phyloP scores from a whole-genome alignment of 257 asterid species.

The Prunella vulgaris region DNA sequence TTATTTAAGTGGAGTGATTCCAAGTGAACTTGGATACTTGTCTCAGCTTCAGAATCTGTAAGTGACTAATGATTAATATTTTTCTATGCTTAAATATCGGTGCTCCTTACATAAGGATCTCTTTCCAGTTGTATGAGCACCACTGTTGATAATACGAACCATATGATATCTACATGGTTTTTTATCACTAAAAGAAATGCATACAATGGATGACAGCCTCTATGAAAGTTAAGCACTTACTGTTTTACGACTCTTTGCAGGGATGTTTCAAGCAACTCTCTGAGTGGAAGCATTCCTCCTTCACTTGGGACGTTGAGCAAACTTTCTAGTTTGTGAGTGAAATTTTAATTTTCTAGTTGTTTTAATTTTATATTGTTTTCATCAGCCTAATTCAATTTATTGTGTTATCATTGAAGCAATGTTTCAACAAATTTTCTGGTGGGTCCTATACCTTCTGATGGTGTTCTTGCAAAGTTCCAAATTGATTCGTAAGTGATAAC shows the following conservation, averaged over 20 bases:
- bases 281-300: conserved; percentile 73
- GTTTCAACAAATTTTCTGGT: conserved; percentile 79
- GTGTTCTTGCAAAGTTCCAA: conserved; percentile 53
- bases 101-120: background rate
- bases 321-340: conserved; percentile 62
- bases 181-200: conserved; percentile 6
- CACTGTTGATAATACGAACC: conserved; percentile 3
- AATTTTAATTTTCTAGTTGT: background rate
- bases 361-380: conserved; percentile 16
- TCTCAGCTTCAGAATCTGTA: conserved; percentile 64
- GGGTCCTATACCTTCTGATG: conserved; percentile 75
- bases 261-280: conserved; percentile 87
- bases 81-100: background rate
- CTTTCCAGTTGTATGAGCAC: background rate
- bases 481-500: conserved; percentile 60
- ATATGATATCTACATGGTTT: conserved; percentile 11
- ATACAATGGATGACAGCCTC: conserved; percentile 9
- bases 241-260: conserved; percentile 36
- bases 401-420: conserved; percentile 50
- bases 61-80: conserved; percentile 26
- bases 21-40: conserved; percentile 67
- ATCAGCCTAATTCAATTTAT: conserved; percentile 20
- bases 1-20: conserved; percentile 72
- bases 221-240: conserved; percentile 16
- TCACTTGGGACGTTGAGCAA: conserved; percentile 70